A percentile compares a stretch with the other conserved stretches of the same genome.
Evolutionary conservation across 176 grass and related monocot genomes (phyloP).

Genomic region (Oryza longistaminata): DNA sequence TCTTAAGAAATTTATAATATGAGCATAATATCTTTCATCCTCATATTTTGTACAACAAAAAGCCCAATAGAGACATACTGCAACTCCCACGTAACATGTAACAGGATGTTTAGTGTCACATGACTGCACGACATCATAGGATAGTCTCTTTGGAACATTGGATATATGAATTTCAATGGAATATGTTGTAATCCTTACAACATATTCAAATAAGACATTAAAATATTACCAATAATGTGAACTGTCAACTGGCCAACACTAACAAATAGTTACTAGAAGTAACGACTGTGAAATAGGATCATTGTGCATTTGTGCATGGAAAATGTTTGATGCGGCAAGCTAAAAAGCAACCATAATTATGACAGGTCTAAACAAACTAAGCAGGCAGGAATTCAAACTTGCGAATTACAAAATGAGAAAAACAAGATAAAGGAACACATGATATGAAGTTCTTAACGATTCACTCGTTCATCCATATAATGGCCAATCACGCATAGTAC

Average conservation of each 20-base stretch:
- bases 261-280: not conserved
- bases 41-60: too few species aligned
- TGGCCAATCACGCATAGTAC: not conserved
- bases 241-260: not conserved
- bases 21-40: too few species aligned
- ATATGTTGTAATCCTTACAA: too few species aligned
- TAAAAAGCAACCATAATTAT: not conserved
- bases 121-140: too few species aligned
- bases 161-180: too few species aligned
- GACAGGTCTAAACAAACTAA: not conserved
- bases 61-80: too few species aligned
- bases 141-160: too few species aligned
- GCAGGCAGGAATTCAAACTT: not conserved
- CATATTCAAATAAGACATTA: too few species aligned
- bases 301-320: not conserved
- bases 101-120: too few species aligned
- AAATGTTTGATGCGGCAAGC: not conserved
- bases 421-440: not conserved
- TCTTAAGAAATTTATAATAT: too few species aligned
- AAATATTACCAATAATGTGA: not conserved
- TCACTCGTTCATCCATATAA: not conserved
- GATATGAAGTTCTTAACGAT: not conserved
- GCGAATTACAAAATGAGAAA: not conserved
- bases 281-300: too few species aligned
- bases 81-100: too few species aligned